Percentiles rank a stretch among this genome's conserved stretches.
These are phyloP conservation scores for Fusarium brachygibbosum DNA, from an alignment of 2,329 filamentous ascomycete genomes.

Conservation along the genomic window DNA sequence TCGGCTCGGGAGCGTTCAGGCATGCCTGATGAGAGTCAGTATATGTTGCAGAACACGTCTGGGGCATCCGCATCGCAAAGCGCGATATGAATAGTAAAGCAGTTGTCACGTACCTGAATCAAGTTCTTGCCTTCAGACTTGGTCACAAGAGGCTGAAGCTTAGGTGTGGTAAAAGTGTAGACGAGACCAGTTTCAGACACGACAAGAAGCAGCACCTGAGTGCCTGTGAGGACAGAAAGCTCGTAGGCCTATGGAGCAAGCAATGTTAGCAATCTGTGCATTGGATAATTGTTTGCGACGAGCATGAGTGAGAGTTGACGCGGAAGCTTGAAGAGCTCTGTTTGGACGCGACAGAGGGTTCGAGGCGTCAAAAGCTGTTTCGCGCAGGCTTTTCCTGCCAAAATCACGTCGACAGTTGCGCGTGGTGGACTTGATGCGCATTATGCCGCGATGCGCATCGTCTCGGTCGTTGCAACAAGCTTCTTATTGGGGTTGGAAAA, in stretches of 20 bases:
- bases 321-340: conserved; percentile 4
- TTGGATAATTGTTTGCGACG: not conserved
- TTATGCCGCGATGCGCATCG: not conserved
- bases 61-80: not conserved
- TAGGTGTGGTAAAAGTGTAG: conserved; percentile 98
- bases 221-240: conserved; percentile 95
- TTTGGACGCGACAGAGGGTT: conserved; percentile 27
- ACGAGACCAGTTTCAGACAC: conserved; percentile 97
- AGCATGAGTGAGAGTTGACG: conserved; percentile 2
- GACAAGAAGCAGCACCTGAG: conserved; percentile 94
- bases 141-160: conserved; percentile 96
- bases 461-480: conserved; percentile 4
- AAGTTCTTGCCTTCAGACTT: conserved; percentile 99
- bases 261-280: conserved; percentile 38
- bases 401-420: not conserved
- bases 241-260: conserved; percentile 83
- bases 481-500: conserved; percentile 5
- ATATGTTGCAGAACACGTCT: not conserved
- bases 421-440: conserved; percentile 11
- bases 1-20: conserved; percentile 93
- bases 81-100: not conserved
- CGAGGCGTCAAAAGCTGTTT: not conserved
- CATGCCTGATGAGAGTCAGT: conserved; percentile 76
- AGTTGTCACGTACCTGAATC: conserved; percentile 81
- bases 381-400: not conserved